A percentile compares a stretch with the other conserved stretches of the same genome.
Conservation (phyloP, 495 filamentous ascomycete genomes). For the Penicillium goetzii region DNA sequence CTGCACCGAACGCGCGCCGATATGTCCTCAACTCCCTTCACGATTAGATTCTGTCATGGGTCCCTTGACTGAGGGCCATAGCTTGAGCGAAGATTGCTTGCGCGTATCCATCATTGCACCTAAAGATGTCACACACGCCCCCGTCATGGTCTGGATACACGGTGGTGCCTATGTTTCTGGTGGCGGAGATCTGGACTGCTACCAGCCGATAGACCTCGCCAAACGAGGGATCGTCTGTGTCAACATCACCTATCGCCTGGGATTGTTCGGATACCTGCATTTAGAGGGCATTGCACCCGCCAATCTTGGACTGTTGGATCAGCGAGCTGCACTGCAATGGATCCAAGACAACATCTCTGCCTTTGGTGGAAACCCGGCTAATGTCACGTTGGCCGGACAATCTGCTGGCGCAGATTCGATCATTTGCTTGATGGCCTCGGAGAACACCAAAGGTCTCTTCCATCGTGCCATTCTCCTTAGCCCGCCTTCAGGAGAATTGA, state of each 20-base stretch:
- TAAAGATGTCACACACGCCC: slow-evolving; percentile 6
- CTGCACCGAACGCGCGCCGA: slow-evolving; percentile 9
- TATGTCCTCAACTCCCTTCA: slow-evolving; percentile 21
- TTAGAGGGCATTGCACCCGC: slow-evolving; percentile 48
- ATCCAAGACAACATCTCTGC: slow-evolving; percentile 51
- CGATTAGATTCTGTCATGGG: slow-evolving; percentile 18
- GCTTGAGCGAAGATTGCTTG: slow-evolving; percentile 14
- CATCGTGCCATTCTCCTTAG: slow-evolving; percentile 23
- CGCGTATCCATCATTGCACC: slow-evolving; percentile 14
- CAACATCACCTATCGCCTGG: slow-evolving; percentile 19
- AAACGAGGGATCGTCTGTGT: slow-evolving; percentile 13
- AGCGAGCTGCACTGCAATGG: slow-evolving; percentile 48
- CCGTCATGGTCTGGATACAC: slow-evolving; percentile 22
- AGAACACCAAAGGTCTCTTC: slow-evolving; percentile 12
- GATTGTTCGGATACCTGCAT: slow-evolving; percentile 38
- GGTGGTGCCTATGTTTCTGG: slow-evolving; percentile 21
- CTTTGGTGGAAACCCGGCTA: slow-evolving; percentile 49
- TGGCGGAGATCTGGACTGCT: slow-evolving; percentile 20
- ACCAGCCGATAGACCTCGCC: slow-evolving; percentile 14
- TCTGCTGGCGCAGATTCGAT: slow-evolving; percentile 46
- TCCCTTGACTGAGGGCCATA: slow-evolving; percentile 11
- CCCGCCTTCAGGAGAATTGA: slow-evolving; percentile 16
- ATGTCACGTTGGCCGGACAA: slow-evolving; percentile 51
- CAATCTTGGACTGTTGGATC: slow-evolving; percentile 44
- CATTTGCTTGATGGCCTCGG: slow-evolving; percentile 16